These are phyloP conservation scores for Solanum virginianum DNA, from an alignment of 257 asterid genomes.

Conservation along the genomic window DNA sequence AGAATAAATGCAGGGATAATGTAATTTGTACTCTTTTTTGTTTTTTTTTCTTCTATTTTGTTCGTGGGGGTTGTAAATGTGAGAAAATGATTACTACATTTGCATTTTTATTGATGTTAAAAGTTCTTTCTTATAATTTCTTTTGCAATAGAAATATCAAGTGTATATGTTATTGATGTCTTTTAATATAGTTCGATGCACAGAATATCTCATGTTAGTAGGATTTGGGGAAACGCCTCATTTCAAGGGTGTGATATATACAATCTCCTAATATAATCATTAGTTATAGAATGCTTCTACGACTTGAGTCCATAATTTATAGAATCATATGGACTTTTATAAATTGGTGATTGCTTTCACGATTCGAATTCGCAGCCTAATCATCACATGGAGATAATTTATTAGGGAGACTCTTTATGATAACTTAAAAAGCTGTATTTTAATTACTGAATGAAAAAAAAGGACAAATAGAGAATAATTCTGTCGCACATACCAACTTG, in stretches of 20 bases:
- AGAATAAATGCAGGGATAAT: slow-evolving; percentile 1
- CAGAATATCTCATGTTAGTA: not conserved
- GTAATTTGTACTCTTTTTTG: not conserved
- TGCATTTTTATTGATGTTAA: not conserved
- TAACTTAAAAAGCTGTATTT: not conserved
- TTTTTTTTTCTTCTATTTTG: not conserved
- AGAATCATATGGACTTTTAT: no score
- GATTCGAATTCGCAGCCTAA: no score
- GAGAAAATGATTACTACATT: not conserved
- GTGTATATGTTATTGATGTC: not conserved
- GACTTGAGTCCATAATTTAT: not conserved
- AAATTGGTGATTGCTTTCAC: no score
- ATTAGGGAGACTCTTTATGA: not conserved
- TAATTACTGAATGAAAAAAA: not conserved
- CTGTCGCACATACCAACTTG: not conserved
- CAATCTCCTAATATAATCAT: no score
- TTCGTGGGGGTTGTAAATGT: slow-evolving; percentile 46
- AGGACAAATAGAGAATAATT: not conserved
- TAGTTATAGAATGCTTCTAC: not conserved
- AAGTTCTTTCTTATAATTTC: not conserved
- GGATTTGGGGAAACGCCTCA: no score
- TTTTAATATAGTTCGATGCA: not conserved
- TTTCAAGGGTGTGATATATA: no score
- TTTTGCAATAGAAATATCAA: not conserved
- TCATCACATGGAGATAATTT: no score